These are phyloP conservation scores for Discostella pseudostelligera DNA, from an alignment of 108 stramenopile species.

Conservation along the genomic window DNA sequence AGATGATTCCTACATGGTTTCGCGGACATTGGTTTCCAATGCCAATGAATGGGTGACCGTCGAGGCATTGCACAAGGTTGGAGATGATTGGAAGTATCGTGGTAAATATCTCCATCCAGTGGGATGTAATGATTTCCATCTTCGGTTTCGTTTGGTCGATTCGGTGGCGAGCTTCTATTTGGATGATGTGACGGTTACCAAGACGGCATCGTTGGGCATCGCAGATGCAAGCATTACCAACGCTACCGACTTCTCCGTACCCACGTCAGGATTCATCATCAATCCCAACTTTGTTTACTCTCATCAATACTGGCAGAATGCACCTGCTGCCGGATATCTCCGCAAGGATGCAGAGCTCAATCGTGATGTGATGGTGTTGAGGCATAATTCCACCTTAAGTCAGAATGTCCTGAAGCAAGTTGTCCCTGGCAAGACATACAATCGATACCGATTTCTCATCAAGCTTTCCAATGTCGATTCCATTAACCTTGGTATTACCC, in stretches of 20 bases:
- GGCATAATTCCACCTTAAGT: constrained; percentile 11
- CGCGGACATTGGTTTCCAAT: constrained; percentile 17
- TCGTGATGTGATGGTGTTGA: constrained; percentile 20
- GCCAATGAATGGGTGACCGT: constrained; percentile 30
- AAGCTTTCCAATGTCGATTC: constrained; percentile 1
- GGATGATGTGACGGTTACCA: constrained; percentile 32
- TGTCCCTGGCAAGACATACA: constrained; percentile 17
- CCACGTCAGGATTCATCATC: constrained; percentile 17
- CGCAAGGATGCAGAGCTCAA: constrained; percentile 16
- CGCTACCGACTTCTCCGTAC: background rate
- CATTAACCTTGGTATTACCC: constrained; percentile 13
- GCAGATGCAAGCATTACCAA: background rate
- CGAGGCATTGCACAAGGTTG: constrained; percentile 30
- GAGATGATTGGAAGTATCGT: constrained; percentile 36
- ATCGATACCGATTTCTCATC: constrained; percentile 14
- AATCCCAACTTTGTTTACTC: constrained; percentile 27
- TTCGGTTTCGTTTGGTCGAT: constrained; percentile 21
- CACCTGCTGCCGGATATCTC: background rate
- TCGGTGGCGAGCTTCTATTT: constrained; percentile 21
- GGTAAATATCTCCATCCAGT: constrained; percentile 15
- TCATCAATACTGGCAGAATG: constrained; percentile 25
- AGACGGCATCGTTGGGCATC: background rate
- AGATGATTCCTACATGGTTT: constrained; percentile 35
- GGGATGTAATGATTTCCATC: constrained; percentile 38
- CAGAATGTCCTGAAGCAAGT: constrained; percentile 19